These are phyloP conservation scores for Neurospora sp. DNA, from an alignment of 495 filamentous ascomycete genomes.

Conservation along the genomic window DNA sequence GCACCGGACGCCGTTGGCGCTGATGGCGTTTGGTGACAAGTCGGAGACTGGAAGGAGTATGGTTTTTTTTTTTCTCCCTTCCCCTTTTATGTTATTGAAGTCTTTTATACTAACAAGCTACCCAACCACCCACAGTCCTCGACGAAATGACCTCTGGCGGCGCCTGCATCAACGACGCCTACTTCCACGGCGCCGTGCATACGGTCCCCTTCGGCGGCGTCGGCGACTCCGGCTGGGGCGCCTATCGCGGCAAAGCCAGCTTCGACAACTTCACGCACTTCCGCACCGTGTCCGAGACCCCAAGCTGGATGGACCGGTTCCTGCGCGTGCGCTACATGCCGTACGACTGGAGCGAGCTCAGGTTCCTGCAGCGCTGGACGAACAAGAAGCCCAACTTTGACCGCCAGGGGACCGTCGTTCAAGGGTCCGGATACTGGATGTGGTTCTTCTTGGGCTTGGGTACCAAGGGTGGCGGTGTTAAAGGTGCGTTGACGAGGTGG, in stretches of 20 bases:
- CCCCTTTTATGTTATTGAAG: not conserved
- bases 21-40: constrained; percentile 78
- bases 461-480: constrained; percentile 26
- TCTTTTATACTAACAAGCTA: constrained; percentile 11
- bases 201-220: constrained; percentile 86
- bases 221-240: constrained; percentile 71
- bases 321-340: constrained; percentile 76
- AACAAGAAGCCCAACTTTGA: constrained; percentile 69
- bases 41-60: constrained; percentile 57
- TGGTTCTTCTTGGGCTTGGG: constrained; percentile 36
- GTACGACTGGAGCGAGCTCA: constrained; percentile 43
- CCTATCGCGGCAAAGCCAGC: constrained; percentile 71
- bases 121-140: constrained; percentile 39
- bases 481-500: constrained; percentile 43
- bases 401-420: constrained; percentile 54
- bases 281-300: constrained; percentile 64
- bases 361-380: constrained; percentile 46
- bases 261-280: constrained; percentile 83
- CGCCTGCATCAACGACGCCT: constrained; percentile 71
- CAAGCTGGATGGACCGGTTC: constrained; percentile 69
- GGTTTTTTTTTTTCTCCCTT: constrained; percentile 4
- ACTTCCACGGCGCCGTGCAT: constrained; percentile 65
- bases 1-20: constrained; percentile 66
- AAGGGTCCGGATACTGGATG: constrained; percentile 38
- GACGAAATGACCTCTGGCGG: constrained; percentile 63